Conservation (phyloP, 2,329 filamentous ascomycete species). For the Penicillium vulpinum region DNA sequence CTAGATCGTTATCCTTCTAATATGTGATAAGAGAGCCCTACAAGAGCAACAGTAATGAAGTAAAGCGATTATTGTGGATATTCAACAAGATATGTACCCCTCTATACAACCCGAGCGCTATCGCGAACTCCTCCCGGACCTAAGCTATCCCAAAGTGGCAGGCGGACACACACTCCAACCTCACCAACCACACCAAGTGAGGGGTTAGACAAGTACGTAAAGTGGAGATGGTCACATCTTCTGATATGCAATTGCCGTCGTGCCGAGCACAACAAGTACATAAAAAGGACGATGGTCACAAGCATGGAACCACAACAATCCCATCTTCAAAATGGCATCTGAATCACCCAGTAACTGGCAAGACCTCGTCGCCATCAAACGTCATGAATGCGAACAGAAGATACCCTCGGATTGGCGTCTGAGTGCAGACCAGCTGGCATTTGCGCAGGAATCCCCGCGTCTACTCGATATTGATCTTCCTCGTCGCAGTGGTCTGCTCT, state of each 20-base stretch:
- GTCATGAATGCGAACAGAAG: conserved; percentile 29
- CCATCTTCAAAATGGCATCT: conserved; percentile 1
- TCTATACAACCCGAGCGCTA: not conserved
- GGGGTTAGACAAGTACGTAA: not conserved
- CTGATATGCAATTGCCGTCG: not conserved
- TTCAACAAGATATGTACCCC: not conserved
- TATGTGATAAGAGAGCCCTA: not conserved
- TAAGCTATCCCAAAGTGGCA: conserved; percentile 17
- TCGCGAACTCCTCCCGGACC: not conserved
- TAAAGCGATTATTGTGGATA: not conserved
- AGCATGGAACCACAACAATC: not conserved
- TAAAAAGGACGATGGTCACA: not conserved
- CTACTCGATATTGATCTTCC: conserved; percentile 25
- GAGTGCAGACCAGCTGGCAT: conserved; percentile 6
- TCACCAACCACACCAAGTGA: not conserved
- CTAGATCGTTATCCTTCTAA: not conserved
- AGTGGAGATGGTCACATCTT: not conserved
- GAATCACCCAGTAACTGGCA: conserved; percentile 20
- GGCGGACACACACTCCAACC: conserved; percentile 12
- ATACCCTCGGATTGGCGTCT: conserved; percentile 40
- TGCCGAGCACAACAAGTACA: not conserved
- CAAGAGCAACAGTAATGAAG: not conserved
- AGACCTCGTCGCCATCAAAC: conserved; percentile 27
- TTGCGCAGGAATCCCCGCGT: conserved; percentile 2
- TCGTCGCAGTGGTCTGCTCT: conserved; percentile 46